Evolutionary conservation across 805 yeast species (phyloP), one percentile per base, ranked within the genome.

Genomic region (Lipomyces oligophaga): DNA sequence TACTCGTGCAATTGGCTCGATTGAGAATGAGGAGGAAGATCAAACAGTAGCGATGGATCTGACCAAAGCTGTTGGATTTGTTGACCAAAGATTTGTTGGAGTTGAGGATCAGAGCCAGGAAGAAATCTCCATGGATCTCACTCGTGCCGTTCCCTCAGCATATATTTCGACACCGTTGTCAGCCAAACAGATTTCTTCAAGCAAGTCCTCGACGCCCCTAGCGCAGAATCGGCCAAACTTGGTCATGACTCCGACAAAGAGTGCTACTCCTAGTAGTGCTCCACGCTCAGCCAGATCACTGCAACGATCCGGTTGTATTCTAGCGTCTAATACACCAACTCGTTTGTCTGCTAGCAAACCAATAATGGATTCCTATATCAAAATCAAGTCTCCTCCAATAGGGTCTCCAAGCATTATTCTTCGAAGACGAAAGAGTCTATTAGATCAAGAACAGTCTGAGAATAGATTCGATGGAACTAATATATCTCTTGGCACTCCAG

Each of bases 1-100:
- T 18, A 56, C 60, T 7, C 21, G 33, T 13, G 56, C 60, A 20
- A 19, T 55, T 3, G 58, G 60, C 5, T 26, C n/a, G 13, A 52
- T 55, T 16, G 27, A 40, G 11, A 4, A 31, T 18, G 37, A 19
- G 10, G 24, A 36, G 3, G 39, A 25, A 21, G 38, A 43, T 28
- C 22, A 13, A 4, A 37, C 26, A 18, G 41, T 32, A 18, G 54
- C 40, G 4, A 49, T 49, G 54, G 54, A 49, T 22, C 18, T 52
- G 5, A 53, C 57, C 5, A 30, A 27, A 6, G 55, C 55, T 11
- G 27, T 35, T 25, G 48, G 52, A 4, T 26, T 25, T 5, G 15
- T 42, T 30, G 28, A 33, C 22, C 11, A 8, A 18, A 33, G 16
- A 15, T 8, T 8, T 11, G 21, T 19, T 22, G 6, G 25, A 19